Evolutionary conservation across 352 stramenopile genomes (phyloP), one percentile per base, ranked within the genome.

Genomic region (Pythium aphanidermatum): DNA sequence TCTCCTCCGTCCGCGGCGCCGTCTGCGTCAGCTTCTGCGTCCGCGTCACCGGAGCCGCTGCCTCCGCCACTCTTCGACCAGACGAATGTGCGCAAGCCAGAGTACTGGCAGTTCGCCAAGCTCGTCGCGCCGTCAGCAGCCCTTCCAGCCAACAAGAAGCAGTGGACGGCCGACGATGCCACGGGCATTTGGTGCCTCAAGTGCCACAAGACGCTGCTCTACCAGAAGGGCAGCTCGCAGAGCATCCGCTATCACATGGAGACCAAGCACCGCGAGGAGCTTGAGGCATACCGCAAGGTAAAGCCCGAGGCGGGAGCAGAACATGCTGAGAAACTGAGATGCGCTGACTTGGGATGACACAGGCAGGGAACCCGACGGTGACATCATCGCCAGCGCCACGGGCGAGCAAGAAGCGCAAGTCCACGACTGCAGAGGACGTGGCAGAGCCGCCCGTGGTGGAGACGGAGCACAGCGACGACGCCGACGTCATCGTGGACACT

Each of bases 221-320:
- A 68, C 34, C 67, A 74, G 28, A 78, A 74, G 34, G 67, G 67
- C 35, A 74, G 60, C 46, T 70, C 57, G 30, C 67, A 78, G 50
- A 78, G 67, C 58, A 78, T 78, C 45, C 67, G 67, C 4, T 78
- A 78, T 35, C 67, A 78, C 60, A 78, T 78, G 67, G 67, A 78
- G 55, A 78, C 67, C 53, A 74, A 74, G 51, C 67, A 78, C 52
- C 40, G 54, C 19, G 31, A 21, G n/a, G 67, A 72, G 30, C 46
- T 78, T 14, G 36, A 49, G 14, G 46, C 51, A 2, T 72, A 58
- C 40, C 58, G 52, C 17, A n/a, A n/a, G n/a, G n/a, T n/a, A n/a
- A n/a, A n/a, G n/a, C n/a, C n/a, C n/a, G n/a, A n/a, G n/a, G n/a
- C n/a, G n/a, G n/a, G n/a, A n/a, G n/a, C n/a, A n/a, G 45, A 61